phyloP scores from a whole-genome alignment of 345 rosid species.

The Brassica incana region DNA sequence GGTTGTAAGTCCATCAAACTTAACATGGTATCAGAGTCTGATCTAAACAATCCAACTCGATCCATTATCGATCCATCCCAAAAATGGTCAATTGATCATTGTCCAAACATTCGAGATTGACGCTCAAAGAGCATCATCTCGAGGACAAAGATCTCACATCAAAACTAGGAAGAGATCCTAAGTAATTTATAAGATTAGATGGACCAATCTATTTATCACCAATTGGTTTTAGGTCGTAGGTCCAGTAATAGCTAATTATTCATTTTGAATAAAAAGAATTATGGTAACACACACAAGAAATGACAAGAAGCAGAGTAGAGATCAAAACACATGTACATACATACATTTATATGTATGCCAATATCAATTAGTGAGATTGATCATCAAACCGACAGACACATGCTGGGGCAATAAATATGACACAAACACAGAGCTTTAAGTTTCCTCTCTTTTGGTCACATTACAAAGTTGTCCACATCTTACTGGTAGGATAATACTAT shows the following conservation, averaged over 20 bases:
- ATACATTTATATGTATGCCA: neutral
- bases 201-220: too few relatives aligned
- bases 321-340: constrained; percentile 36
- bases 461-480: constrained; percentile 36
- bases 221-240: too few relatives aligned
- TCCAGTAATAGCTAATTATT: neutral
- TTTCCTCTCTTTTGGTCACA: constrained; percentile 45
- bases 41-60: too few relatives aligned
- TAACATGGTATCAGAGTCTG: too few relatives aligned
- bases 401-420: constrained; percentile 40
- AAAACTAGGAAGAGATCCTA: too few relatives aligned
- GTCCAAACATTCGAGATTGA: too few relatives aligned
- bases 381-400: constrained; percentile 41
- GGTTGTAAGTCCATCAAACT: too few relatives aligned
- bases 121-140: too few relatives aligned
- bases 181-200: too few relatives aligned
- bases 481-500: constrained; percentile 33
- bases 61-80: too few relatives aligned
- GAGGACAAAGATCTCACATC: too few relatives aligned
- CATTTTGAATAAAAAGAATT: neutral
- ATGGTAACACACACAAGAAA: constrained; percentile 22
- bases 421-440: constrained; percentile 40
- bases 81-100: too few relatives aligned
- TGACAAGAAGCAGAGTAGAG: constrained; percentile 36
- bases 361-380: constrained; percentile 19